Conservation (phyloP, 1,284 basidiomycete species). For the Ustilago cynodontis region DNA sequence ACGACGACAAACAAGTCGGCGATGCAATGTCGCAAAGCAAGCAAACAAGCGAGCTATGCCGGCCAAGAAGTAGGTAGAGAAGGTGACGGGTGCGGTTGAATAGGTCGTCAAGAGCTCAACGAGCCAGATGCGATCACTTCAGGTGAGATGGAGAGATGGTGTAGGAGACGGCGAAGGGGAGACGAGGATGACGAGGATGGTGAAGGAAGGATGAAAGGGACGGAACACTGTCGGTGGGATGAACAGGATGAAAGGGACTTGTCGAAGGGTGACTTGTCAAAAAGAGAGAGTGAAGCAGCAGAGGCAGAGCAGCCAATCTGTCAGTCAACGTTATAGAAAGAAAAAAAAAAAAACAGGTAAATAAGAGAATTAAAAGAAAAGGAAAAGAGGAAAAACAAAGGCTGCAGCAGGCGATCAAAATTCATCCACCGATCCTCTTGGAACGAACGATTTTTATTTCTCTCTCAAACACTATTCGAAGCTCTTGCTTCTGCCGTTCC, state of each 20-base stretch:
- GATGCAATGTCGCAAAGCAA: conserved; percentile 1
- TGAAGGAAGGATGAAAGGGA: conserved; percentile 9
- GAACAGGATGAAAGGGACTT: conserved; percentile 5
- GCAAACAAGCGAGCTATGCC: neutral
- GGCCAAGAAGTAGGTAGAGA: neutral
- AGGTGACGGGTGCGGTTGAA: neutral
- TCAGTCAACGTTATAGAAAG: neutral
- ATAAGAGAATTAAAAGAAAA: neutral
- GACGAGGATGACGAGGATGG: conserved; percentile 15
- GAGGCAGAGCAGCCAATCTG: neutral
- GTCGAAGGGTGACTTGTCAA: conserved; percentile 7
- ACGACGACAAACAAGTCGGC: neutral
- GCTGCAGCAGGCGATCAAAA: conserved; percentile 2
- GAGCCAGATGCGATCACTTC: neutral
- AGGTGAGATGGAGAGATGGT: conserved; percentile 3
- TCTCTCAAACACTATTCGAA: neutral
- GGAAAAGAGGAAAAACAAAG: neutral
- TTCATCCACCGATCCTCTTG: conserved; percentile 9
- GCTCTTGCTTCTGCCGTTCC: conserved; percentile 1
- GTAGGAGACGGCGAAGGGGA: conserved; percentile 5
- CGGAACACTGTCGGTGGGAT: conserved; percentile 10
- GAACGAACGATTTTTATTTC: neutral
- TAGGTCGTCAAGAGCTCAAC: neutral
- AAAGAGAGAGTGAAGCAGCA: neutral
- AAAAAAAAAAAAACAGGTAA: neutral